Evolutionary conservation across 768 basidiomycete species (phyloP), one percentile per base, ranked within the genome.

Genomic region (Suillus brevipes): DNA sequence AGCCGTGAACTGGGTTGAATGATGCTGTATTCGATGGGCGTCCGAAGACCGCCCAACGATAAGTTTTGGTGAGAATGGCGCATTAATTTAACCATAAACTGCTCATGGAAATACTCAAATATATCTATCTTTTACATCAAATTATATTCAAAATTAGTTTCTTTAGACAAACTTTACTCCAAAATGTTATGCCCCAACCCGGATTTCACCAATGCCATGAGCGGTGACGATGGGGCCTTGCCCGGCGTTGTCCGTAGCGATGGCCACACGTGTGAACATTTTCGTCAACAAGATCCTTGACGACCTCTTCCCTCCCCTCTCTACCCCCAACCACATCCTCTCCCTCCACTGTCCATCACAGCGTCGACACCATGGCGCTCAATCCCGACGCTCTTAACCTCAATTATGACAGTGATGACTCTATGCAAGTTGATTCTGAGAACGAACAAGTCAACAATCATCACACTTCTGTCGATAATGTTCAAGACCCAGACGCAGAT

Each of bases 391-490:
- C 80, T 69, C 84, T 86, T 75, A 81, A 81, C 78, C 77, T 86
- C 75, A 79, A 80, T 77, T 89, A 87, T 53, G 74, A 75, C 78
- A 79, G 78, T 67, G 80, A 81, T 66, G 79, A 87, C 71, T 85
- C 87, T 74, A 91, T 91, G 90, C 83, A 89, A 73, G 77, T 90
- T 78, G 89, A 91, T 82, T 86, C 85, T 65, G 85, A 85, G 74
- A 71, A 76, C 67, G 82, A 83, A 77, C 68, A 65, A 28, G 64
- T 66, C 37, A 38, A 63, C 43, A 31, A 67, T 7, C 64, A 18
- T 49, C 68, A 31, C 50, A 70, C 55, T 74, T 77, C 62, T 69
- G 75, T 73, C 62, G 67, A 75, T 71, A 77, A 75, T 49, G 76
- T 77, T 62, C 76, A 76, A 61, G 84, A 84, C 68, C 79, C 81